Conservation (phyloP, 2,329 filamentous ascomycete genomes). For the Alternaria angustiovoidea region DNA sequence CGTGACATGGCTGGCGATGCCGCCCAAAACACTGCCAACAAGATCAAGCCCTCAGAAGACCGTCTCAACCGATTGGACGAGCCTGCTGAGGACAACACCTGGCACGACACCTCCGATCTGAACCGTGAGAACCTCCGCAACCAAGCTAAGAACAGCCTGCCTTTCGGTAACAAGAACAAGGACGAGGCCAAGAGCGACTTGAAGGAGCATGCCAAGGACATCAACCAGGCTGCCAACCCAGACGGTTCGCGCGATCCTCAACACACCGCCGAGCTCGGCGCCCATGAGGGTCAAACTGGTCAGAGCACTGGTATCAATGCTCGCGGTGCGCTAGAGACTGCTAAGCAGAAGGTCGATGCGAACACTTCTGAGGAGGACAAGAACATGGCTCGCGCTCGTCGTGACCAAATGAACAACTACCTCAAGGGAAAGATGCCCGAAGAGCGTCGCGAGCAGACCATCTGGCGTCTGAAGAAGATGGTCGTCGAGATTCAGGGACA, state of each 20-base stretch:
- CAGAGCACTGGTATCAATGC: slow-evolving; percentile 61
- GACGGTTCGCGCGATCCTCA: slow-evolving; percentile 62
- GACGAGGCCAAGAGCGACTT: slow-evolving; percentile 61
- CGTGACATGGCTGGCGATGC: slow-evolving; percentile 93
- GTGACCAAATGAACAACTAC: slow-evolving; percentile 72
- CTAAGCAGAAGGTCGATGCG: slow-evolving; percentile 66
- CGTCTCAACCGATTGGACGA: slow-evolving; percentile 77
- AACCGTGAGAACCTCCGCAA: slow-evolving; percentile 74
- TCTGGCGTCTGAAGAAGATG: slow-evolving; percentile 98
- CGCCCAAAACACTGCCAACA: slow-evolving; percentile 77
- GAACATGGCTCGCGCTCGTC: slow-evolving; percentile 51
- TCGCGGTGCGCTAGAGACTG: slow-evolving; percentile 58
- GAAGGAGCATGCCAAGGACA: slow-evolving; percentile 64
- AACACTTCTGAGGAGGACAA: slow-evolving; percentile 71
- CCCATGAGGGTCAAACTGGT: slow-evolving; percentile 59
- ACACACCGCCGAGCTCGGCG: slow-evolving; percentile 62
- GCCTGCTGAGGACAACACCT: slow-evolving; percentile 90
- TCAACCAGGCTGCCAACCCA: slow-evolving; percentile 65
- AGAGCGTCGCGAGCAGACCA: slow-evolving; percentile 89
- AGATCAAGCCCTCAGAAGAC: slow-evolving; percentile 80
- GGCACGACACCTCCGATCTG: slow-evolving; percentile 86
- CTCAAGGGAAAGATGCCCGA: slow-evolving; percentile 85
- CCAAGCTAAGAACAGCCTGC: slow-evolving; percentile 68
- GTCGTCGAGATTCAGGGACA: slow-evolving; percentile 95
- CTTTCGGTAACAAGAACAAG: slow-evolving; percentile 63